A percentile compares a stretch with the other conserved stretches of the same genome.
Conservation (phyloP, 257 asterid species). For the Primulina huaijiensis region DNA sequence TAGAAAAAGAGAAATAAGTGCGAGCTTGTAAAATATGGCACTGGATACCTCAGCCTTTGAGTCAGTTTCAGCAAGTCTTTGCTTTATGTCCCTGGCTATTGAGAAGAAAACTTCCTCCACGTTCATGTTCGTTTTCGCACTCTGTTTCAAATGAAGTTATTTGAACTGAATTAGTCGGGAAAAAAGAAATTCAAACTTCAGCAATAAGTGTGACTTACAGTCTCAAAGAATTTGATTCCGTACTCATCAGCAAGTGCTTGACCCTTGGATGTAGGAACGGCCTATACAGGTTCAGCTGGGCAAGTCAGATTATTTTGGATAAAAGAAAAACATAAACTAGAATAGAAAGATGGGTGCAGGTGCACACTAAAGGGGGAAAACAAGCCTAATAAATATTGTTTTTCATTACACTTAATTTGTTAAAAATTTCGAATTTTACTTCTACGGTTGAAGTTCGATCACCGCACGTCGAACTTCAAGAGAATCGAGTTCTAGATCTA, state of each 20-base stretch:
- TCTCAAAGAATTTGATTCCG: slow-evolving; percentile 89
- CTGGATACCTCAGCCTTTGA: slow-evolving; percentile 64
- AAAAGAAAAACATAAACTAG: slow-evolving; percentile 16
- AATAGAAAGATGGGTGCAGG: neutral
- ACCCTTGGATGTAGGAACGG: slow-evolving; percentile 89
- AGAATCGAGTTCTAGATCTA: neutral
- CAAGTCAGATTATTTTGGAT: slow-evolving; percentile 16
- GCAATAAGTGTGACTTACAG: slow-evolving; percentile 52
- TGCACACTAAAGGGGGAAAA: neutral
- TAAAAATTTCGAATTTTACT: neutral
- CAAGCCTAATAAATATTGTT: neutral
- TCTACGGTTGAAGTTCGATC: neutral
- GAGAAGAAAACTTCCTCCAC: slow-evolving; percentile 98
- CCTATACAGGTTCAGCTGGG: slow-evolving; percentile 38
- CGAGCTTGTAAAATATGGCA: neutral
- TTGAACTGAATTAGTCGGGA: slow-evolving; percentile 21
- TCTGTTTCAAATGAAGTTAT: slow-evolving; percentile 45
- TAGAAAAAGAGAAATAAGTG: neutral
- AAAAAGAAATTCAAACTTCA: slow-evolving; percentile 11
- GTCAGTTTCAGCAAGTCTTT: slow-evolving; percentile 83
- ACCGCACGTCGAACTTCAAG: slow-evolving; percentile 10
- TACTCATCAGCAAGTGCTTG: slow-evolving; percentile 97
- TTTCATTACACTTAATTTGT: slow-evolving; percentile 13
- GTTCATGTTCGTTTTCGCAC: slow-evolving; percentile 91
- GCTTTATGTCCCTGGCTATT: slow-evolving; percentile 86